Base-by-base conservation (phyloP, 768 basidiomycete genomes). In the Termitomyces sp. region DNA sequence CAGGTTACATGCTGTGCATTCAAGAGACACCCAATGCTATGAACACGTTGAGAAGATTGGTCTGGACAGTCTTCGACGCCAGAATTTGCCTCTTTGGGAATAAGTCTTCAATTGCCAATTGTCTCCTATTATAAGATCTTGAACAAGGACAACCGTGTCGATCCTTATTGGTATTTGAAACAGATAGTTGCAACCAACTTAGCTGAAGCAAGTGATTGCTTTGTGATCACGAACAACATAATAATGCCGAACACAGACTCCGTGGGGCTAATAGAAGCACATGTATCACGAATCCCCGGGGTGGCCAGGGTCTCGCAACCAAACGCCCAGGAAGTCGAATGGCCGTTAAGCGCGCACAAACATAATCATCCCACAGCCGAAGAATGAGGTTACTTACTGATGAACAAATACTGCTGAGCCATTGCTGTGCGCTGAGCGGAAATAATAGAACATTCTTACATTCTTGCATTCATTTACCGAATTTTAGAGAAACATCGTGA, bases 221-320 rank as follows among this genome's bases (percentile, higher is more conserved):
- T 47, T 50, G 53, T 14, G 43, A 43, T 31, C 60, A 62, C 47
- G 48, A 53, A 55, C 58, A 55, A 57, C 50, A 50, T 49, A 30
- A 33, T 14, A 40, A 59, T 59, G 61, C 45, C 54, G 51, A 53
- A 56, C 60, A 60, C 31, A 19, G 12, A 4, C 38, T 33, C 19
- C 33, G 50, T 50, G 56, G 53, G 33, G 44, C 15, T 54, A 42
- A 47, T 56, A 50, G 51, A 45, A 40, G 51, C 38, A n/a, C 28
- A 14, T 14, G 8, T 11, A 14, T 14, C 35, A 5, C 14, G 14
- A 37, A 8, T 12, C 15, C 5, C 17, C 37, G 14, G 56, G 21
- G 61, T 62, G 56, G 57, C 53, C 37, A 54, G 62, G 62, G 56
- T 60, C 56, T 48, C n/a, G 21, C 23, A 2, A 38, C 23, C 19